phyloP scores from a whole-genome alignment of 2,329 filamentous ascomycete genomes.

The Diplocarpon mali region DNA sequence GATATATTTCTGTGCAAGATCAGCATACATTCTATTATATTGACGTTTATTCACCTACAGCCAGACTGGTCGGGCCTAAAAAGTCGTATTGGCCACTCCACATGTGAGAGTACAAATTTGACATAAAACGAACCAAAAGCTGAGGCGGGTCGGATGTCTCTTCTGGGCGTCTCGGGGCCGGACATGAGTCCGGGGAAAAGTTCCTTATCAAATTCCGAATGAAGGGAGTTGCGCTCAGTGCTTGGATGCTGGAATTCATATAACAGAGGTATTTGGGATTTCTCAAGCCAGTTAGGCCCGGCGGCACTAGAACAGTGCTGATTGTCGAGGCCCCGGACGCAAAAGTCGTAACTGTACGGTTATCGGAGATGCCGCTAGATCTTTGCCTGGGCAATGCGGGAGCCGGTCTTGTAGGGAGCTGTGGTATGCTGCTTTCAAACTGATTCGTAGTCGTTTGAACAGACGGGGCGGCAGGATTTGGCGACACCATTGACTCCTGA shows the following conservation, averaged over 20 bases:
- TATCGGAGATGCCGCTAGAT: conserved; percentile 71
- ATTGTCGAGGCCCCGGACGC: conserved; percentile 29
- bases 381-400: conserved; percentile 49
- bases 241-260: conserved; percentile 84
- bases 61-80: conserved; percentile 43
- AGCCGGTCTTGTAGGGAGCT: conserved; percentile 33
- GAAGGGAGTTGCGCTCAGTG: conserved; percentile 61
- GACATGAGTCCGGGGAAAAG: conserved; percentile 39
- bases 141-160: conserved; percentile 43
- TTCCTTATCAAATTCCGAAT: conserved; percentile 55
- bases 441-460: conserved; percentile 18
- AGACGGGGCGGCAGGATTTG: conserved; percentile 1
- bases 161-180: conserved; percentile 52
- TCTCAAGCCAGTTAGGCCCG: conserved; percentile 60
- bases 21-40: background rate
- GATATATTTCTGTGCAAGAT: conserved; percentile 16
- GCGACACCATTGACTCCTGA: conserved; percentile 47
- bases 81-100: conserved; percentile 26
- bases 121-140: conserved; percentile 47
- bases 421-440: conserved; percentile 22
- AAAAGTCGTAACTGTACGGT: conserved; percentile 27
- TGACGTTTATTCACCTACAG: conserved; percentile 34
- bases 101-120: conserved; percentile 40
- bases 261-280: conserved; percentile 84
- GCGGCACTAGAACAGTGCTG: conserved; percentile 33